Percentiles rank a stretch among this genome's conserved stretches.
Evolutionary conservation across 2,329 filamentous ascomycete genomes (phyloP).

Genomic region (Nigrospora osmanthi): DNA sequence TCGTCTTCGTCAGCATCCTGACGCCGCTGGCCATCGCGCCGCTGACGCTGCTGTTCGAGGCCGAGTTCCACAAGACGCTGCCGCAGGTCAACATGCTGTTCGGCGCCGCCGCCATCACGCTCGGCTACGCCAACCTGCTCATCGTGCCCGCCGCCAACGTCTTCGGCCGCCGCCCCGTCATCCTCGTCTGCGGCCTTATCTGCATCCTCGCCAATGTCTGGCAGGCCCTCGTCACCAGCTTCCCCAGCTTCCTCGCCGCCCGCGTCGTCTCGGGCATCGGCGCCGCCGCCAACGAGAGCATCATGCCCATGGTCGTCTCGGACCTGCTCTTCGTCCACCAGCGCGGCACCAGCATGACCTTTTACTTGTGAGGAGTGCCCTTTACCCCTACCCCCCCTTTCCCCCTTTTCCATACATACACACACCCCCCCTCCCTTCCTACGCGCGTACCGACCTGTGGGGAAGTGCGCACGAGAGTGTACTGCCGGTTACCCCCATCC

Average conservation of each 20-base stretch:
- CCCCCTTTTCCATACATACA: background rate
- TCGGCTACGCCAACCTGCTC: slow-evolving; percentile 25
- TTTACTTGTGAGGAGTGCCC: slow-evolving; percentile 16
- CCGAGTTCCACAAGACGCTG: slow-evolving; percentile 22
- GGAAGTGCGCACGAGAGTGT: too few species aligned
- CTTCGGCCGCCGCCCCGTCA: slow-evolving; percentile 22
- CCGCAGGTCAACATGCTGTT: slow-evolving; percentile 25
- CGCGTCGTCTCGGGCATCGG: slow-evolving; percentile 22
- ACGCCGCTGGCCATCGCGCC: slow-evolving; percentile 26
- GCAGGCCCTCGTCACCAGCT: slow-evolving; percentile 20
- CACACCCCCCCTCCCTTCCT: too few species aligned
- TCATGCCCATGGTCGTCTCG: slow-evolving; percentile 25
- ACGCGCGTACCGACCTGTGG: too few species aligned
- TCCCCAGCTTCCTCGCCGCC: slow-evolving; percentile 21
- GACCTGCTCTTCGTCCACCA: slow-evolving; percentile 23
- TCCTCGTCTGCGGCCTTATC: slow-evolving; percentile 20
- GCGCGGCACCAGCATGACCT: slow-evolving; percentile 16
- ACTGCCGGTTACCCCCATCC: too few species aligned
- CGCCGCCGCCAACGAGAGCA: slow-evolving; percentile 21
- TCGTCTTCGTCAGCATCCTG: slow-evolving; percentile 25
- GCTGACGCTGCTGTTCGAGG: slow-evolving; percentile 24
- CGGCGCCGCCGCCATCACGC: slow-evolving; percentile 21
- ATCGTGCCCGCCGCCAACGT: slow-evolving; percentile 22
- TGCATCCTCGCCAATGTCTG: slow-evolving; percentile 22
- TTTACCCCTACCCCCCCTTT: background rate